Base-by-base conservation (phyloP, 2,329 filamentous ascomycete genomes). In the Mollisia scopiformis region DNA sequence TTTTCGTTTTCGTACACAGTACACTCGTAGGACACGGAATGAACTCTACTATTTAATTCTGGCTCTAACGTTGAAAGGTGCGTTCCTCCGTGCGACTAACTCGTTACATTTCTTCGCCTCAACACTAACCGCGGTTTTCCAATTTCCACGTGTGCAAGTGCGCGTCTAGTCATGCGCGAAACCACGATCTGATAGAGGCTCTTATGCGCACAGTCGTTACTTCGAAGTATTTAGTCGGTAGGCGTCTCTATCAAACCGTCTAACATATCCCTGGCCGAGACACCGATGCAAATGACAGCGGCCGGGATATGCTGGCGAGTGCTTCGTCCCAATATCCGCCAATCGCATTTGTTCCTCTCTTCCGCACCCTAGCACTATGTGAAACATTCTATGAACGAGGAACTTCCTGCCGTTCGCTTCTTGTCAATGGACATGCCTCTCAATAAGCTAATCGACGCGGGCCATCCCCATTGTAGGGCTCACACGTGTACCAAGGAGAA, bases 81-180 rank as follows among this genome's bases (percentile, higher is more conserved):
- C n/a, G n/a, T n/a, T n/a, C 39, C 39, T 43, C 39, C 39, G 16
- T 43, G 39, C 21, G 10, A 19, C 39, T 43, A 47, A 47, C 43
- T 47, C 23, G 43, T 2, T 28, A 13, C 10, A 25, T 16, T 27
- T 41, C 16, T 6, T 27, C 23, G 3, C 14, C 43, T 47, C 13
- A 5, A 47, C 23, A 13, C 3, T n/a, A n/a, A n/a, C n/a, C n/a
- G n/a, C n/a, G n/a, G 43, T 11, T 27, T 14, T 47, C n/a, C 33
- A 13, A 52, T 41, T 49, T 53, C 58, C 37, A 31, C 35, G 25
- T 14, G 16, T 28, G 21, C 37, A 13, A 30, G 21, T 57, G 43
- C 54, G 58, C 54, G 58, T 61, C 47, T 47, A 51, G 30, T 51
- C 37, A 58, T 58, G 49, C 37, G 47, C 31, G 11, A 23, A 46